Conservation (phyloP, 257 asterid species). For the Parsonsia alboflavescens region DNA sequence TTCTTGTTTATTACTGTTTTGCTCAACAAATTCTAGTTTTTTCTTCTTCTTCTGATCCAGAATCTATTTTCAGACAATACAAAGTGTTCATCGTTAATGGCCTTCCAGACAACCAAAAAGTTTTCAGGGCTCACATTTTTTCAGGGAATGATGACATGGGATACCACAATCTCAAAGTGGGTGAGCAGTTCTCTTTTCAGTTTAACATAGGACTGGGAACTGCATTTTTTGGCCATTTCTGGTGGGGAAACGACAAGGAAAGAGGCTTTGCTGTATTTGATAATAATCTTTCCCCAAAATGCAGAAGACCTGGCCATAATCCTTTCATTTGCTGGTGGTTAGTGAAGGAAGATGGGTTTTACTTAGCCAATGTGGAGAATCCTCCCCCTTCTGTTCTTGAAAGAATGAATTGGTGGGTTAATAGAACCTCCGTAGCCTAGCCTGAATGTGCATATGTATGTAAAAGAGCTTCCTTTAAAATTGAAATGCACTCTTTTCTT, state of each 20-base stretch:
- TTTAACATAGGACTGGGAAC: not conserved
- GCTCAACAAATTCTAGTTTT: too few species aligned
- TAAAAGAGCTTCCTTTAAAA: too few species aligned
- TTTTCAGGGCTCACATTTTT: not conserved
- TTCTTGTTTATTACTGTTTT: too few species aligned
- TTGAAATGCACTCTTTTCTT: too few species aligned
- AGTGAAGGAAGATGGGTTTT: slow-evolving; percentile 5
- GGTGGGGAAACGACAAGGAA: too few species aligned
- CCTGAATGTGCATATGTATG: not conserved
- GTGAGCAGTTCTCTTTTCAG: not conserved
- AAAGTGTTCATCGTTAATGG: not conserved
- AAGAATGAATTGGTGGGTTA: not conserved
- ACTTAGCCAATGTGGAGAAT: not conserved
- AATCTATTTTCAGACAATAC: too few species aligned
- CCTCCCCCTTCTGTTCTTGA: not conserved
- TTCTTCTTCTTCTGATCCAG: too few species aligned
- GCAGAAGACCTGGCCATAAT: not conserved
- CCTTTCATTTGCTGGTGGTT: not conserved
- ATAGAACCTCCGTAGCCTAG: not conserved
- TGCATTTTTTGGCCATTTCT: not conserved
- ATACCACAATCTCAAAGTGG: not conserved
- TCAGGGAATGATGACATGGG: too few species aligned
- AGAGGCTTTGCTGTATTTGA: too few species aligned
- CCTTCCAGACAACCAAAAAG: too few species aligned
- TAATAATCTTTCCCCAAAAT: not conserved